Conservation (phyloP, 2,329 filamentous ascomycete species). For the Diaporthe vexans region DNA sequence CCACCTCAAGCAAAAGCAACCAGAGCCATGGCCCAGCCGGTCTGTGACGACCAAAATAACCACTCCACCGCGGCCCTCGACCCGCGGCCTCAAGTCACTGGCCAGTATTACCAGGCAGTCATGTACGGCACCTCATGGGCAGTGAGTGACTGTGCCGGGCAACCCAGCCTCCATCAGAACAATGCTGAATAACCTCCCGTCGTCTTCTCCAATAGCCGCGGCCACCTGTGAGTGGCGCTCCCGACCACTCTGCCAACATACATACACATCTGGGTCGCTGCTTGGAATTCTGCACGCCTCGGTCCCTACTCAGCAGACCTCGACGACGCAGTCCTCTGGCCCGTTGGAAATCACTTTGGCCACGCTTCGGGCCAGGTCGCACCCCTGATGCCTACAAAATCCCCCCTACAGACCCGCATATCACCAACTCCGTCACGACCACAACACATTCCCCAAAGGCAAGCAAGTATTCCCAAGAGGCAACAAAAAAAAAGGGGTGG, state of each 20-base stretch:
- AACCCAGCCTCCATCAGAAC: neutral
- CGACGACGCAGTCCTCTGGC: neutral
- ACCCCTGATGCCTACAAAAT: neutral
- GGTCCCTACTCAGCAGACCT: neutral
- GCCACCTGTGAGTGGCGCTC: neutral
- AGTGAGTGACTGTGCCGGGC: neutral
- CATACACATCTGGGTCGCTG: neutral
- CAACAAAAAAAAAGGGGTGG: too few species aligned
- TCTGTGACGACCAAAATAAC: neutral
- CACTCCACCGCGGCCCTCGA: neutral
- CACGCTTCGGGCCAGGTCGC: neutral
- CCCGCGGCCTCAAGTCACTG: neutral
- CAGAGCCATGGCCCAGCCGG: neutral
- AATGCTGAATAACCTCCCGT: neutral
- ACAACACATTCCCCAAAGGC: neutral
- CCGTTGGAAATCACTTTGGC: neutral
- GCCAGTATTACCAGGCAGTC: neutral
- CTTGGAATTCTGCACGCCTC: neutral
- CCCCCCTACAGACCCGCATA: neutral
- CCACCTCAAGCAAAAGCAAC: conserved; percentile 23
- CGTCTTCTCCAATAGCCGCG: neutral
- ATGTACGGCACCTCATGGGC: neutral
- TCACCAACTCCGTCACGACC: neutral
- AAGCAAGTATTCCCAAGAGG: neutral
- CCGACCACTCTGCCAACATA: neutral